Base-by-base conservation (phyloP, 331 rosid species). In the Acacia concinna region DNA sequence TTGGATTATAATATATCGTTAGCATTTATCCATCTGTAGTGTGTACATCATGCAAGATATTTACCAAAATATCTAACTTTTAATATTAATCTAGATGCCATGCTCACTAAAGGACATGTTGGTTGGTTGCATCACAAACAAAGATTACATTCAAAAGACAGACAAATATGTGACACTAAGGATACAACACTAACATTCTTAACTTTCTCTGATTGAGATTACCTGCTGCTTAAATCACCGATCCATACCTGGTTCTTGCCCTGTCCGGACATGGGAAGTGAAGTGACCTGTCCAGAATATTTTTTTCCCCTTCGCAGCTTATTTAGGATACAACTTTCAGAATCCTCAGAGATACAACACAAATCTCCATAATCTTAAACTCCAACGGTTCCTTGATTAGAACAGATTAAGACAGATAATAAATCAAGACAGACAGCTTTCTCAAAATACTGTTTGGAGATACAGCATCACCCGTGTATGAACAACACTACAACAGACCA, bases 311-410 rank as follows among this genome's bases (percentile, higher is more conserved):
- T 20, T 51, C 3, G 10, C 4, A 21, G 62, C 62, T 21, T 6
- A 52, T 52, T 78, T 47, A 32, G 63, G 68, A 21, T 49, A 84
- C 30, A 43, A 65, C 52, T 38, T 70, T 79, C 81, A 37, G 46
- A 66, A 73, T 63, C 44, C 56, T 77, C 49, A 1, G 17, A 56
- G 40, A 73, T 18, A 38, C 64, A 60, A 79, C 8, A 65, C 14
- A 71, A 21, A 23, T 20, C 30, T 52, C 64, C 57, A 65, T 37
- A 46, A 68, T 32, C 70, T 7, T 46, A 78, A 25, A 25, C 64
- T 71, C 71, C 21, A 25, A 52, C 25, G 56, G 57, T 84, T 78
- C 15, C 20, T 35, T 31, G 46, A 69, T 38, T 35, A 78, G 31
- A 59, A 57, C 73, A 56, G 44, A 35, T 37, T 37, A 35, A 62